Conservation (phyloP, 305 asterid species). For the Stenogyne calaminthoides region DNA sequence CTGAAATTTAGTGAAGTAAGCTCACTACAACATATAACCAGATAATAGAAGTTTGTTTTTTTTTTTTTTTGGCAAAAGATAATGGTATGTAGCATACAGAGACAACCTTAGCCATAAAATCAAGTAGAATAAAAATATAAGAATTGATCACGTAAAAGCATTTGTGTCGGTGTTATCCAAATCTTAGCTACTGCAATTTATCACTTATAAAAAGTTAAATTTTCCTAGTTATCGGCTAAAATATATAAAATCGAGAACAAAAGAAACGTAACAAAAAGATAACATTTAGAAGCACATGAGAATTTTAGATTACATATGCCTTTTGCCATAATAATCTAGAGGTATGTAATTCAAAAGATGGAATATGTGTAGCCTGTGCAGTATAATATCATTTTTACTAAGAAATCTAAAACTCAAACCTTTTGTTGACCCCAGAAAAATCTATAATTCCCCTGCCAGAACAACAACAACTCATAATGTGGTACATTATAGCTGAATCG, state of each 20-base stretch:
- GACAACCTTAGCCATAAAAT: too few species aligned
- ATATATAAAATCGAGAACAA: background rate
- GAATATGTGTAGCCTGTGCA: background rate
- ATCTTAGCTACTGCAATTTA: slow-evolving; percentile 4
- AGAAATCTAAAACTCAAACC: background rate
- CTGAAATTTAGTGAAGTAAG: background rate
- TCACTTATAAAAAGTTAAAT: background rate
- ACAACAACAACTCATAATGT: too few species aligned
- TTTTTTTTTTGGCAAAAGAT: too few species aligned
- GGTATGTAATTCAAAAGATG: background rate
- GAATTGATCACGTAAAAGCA: too few species aligned
- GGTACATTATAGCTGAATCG: too few species aligned
- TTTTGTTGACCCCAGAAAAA: too few species aligned
- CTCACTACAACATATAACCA: too few species aligned
- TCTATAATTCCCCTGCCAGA: too few species aligned
- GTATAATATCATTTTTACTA: background rate
- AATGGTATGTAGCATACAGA: too few species aligned
- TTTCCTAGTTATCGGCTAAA: background rate
- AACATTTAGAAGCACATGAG: background rate
- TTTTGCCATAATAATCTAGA: background rate
- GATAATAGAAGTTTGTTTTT: too few species aligned
- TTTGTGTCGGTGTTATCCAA: slow-evolving; percentile 13
- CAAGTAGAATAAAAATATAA: too few species aligned
- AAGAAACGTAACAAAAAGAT: background rate
- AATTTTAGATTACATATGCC: background rate